phyloP scores from a whole-genome alignment of 192 early-diverging fungal genomes.

The Entophlyctis helioformis region DNA sequence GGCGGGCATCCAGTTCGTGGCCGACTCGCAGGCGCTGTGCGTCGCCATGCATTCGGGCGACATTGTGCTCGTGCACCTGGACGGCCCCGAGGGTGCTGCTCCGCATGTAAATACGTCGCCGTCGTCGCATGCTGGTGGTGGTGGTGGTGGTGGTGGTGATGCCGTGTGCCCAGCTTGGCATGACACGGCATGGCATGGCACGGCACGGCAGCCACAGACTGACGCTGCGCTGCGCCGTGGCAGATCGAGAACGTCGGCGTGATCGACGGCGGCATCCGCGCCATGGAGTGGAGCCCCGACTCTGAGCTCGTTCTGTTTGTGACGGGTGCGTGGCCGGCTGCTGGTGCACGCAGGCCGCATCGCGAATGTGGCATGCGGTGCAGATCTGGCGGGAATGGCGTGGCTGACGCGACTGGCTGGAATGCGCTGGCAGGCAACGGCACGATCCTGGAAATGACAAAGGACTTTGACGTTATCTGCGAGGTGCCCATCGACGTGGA shows the following conservation, averaged over 20 bases:
- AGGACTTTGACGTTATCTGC: slow-evolving; percentile 79
- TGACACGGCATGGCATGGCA: no score
- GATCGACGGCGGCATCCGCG: slow-evolving; percentile 60
- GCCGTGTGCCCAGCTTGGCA: no score
- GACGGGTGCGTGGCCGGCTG: no score
- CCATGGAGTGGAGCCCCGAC: slow-evolving; percentile 81
- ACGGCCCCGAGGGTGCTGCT: no score
- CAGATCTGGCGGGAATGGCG: slow-evolving; percentile 5
- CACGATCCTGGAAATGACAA: slow-evolving; percentile 76
- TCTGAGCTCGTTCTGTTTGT: slow-evolving; percentile 71
- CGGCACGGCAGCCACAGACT: no score
- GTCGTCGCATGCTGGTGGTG: no score
- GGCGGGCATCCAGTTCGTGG: slow-evolving; percentile 24
- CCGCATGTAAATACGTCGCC: no score
- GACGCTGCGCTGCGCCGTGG: no score
- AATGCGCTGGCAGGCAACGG: slow-evolving; percentile 42
- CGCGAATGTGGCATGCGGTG: slow-evolving; percentile 8
- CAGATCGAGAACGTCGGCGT: slow-evolving; percentile 48
- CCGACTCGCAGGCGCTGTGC: slow-evolving; percentile 36
- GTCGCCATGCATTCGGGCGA: slow-evolving; percentile 32
- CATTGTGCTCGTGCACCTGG: slow-evolving; percentile 18
- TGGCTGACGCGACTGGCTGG: no score
- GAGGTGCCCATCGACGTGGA: slow-evolving; percentile 66
- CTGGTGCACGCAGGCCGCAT: neutral
- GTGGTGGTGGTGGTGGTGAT: no score